A percentile compares a stretch with the other conserved stretches of the same genome.
phyloP scores from a whole-genome alignment of 2,329 filamentous ascomycete genomes.

The Aspergillus fijiensis region DNA sequence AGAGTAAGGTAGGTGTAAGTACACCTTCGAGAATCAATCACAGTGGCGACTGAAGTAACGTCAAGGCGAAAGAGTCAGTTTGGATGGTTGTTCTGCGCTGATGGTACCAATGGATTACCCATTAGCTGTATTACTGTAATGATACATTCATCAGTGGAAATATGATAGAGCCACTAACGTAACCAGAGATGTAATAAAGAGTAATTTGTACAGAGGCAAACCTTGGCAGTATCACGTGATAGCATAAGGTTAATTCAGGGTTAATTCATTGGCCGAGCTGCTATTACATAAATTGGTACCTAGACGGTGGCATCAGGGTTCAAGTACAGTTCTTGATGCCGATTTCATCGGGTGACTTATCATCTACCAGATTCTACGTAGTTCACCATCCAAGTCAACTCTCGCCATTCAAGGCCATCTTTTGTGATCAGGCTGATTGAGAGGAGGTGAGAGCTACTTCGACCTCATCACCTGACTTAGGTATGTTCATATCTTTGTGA shows the following conservation, averaged over 20 bases:
- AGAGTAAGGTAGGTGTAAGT: not conserved
- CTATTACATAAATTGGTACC: too few relatives aligned
- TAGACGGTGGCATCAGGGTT: too few relatives aligned
- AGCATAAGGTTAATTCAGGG: not conserved
- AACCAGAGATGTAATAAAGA: not conserved
- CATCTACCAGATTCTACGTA: too few relatives aligned
- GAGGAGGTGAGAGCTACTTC: too few relatives aligned
- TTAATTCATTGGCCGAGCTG: not conserved
- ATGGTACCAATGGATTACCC: conserved; percentile 12
- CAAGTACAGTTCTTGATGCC: too few relatives aligned
- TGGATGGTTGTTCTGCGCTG: conserved; percentile 13
- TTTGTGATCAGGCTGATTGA: too few relatives aligned
- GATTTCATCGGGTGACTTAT: too few relatives aligned
- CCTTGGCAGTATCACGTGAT: not conserved
- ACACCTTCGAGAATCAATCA: not conserved
- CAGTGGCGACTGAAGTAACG: conserved; percentile 1
- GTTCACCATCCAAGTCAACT: too few relatives aligned
- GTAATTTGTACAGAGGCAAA: not conserved
- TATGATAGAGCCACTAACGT: not conserved
- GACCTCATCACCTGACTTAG: too few relatives aligned
- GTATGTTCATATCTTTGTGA: too few relatives aligned
- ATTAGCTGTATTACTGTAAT: conserved; percentile 5
- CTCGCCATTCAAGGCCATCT: too few relatives aligned
- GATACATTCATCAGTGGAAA: not conserved
- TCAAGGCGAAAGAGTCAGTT: conserved; percentile 3